Base-by-base conservation (phyloP, 176 grass and related monocot genomes). In the Dactylis glomerata region DNA sequence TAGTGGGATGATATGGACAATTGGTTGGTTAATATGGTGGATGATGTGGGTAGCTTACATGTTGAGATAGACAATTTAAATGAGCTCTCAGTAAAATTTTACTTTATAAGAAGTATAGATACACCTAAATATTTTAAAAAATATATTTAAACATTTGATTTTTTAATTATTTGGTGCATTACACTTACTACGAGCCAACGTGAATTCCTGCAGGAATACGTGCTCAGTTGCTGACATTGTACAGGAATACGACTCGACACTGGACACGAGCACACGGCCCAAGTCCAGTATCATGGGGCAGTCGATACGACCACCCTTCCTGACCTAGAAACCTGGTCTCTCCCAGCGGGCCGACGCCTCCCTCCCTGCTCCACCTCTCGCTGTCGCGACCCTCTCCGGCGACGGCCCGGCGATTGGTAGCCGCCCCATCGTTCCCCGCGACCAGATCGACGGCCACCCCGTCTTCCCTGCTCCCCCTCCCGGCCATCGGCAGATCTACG, bases 241-340 rank as follows among this genome's bases (percentile, higher is more conserved):
- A 46, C 1, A 12, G 40, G 17, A 52, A 52, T 19, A 52, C 50
- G 16, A 52, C 52, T 56, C 52, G 52, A 56, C 52, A 56, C 8
- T 23, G 8, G 22, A 56, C 11, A 27, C 24, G 57, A 61, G 61
- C 61, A 64, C 27, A 64, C 61, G 61, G 28, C 61, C 61, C 61
- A 64, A 51, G 62, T 33, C 28, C 28, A 65, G 33, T 65, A 65
- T 32, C 62, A 66, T 36, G 31, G 31, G 63, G 16, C 16, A 63
- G 59, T 2, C 13, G 27, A 59, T 59, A 5, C 10, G 23, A 59
- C 56, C 56, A 27, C 23, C n/a, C 68, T 24, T 70, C 33, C 0
- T n/a, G 44, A 74, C 27, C 71, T 74, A 50, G 70, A 50, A 73
- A 74, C 24, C 69, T 46, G 69, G 69, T 24, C 69, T 73, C 41